Base-by-base conservation (phyloP, 1,284 basidiomycete genomes). In the Ustilago bromivora region DNA sequence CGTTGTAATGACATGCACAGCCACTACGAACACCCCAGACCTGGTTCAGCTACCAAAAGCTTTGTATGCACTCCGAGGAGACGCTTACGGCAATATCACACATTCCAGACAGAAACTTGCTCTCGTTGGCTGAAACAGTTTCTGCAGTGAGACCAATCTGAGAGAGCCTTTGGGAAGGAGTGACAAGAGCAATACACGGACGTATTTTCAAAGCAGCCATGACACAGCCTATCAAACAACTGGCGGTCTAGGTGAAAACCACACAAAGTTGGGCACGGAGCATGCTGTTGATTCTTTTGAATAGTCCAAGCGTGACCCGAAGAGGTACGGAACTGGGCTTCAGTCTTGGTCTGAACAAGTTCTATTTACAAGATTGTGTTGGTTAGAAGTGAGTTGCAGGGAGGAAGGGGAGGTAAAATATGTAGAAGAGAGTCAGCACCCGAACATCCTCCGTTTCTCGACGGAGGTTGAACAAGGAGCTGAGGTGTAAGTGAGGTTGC, bases 1-100 rank as follows among this genome's bases (percentile, higher is more conserved):
- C 68, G 68, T 71, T 71, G 68, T 71, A 65, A 65, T 70, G 68
- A 65, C 66, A 61, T 19, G 19, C 32, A 46, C 60, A 35, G 17
- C 19, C 56, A 58, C 17, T 15, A 51, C 57, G 40, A 31, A 41
- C 52, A 34, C 43, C 32, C 36, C 68, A 71, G 68, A 71, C 68
- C 68, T 61, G 47, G 55, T 49, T 51, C 34, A 64, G 62, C 62
- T 70, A 71, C 62, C 58, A 66, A 71, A 71, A 66, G 55, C 59
- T 58, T 58, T 47, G 40, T 64, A 49, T 54, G 41, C 47, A 46
- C 35, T 43, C 19, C 15, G 15, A 12, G 46, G 57, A 47, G 55
- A 38, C 35, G 60, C 52, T 32, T 58, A 57, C 47, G 61, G 67
- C 61, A 64, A 68, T 63, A 60, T 57, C 46, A 64, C 61, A 70